Evolutionary conservation across 305 asterid species (phyloP).

Genomic region (Rubia tinctorum): DNA sequence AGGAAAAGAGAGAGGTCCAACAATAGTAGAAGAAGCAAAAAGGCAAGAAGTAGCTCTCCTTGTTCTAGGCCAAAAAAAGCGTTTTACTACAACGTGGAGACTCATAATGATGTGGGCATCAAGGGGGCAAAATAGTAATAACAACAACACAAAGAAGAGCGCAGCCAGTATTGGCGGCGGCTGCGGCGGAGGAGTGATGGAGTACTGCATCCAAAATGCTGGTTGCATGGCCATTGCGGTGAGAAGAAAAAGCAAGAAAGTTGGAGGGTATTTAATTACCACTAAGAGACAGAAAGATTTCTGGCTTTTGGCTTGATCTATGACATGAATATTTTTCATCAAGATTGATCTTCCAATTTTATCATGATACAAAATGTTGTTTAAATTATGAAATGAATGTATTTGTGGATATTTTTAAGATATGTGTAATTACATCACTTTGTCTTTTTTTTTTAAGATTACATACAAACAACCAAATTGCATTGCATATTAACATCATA

Average conservation of each 20-base stretch:
- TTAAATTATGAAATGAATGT: neutral
- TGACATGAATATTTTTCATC: neutral
- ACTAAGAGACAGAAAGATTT: conserved; percentile 65
- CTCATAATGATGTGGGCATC: conserved; percentile 64
- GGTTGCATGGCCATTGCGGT: conserved; percentile 83
- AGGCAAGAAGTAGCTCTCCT: conserved; percentile 44
- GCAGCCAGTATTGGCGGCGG: conserved; percentile 24
- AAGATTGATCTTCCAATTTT: neutral
- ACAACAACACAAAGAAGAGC: neutral
- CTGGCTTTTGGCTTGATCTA: conserved; percentile 71
- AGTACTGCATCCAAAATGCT: conserved; percentile 84
- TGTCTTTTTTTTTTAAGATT: no score
- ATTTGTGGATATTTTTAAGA: neutral
- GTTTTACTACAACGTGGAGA: conserved; percentile 55
- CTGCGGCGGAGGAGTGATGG: conserved; percentile 46
- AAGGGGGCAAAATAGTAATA: conserved; percentile 23
- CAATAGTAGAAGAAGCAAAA: conserved; percentile 58
- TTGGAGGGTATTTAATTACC: conserved; percentile 73
- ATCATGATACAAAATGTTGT: neutral
- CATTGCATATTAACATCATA: no score
- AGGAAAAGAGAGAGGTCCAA: conserved; percentile 70
- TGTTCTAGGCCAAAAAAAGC: conserved; percentile 75
- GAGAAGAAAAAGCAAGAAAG: conserved; percentile 63
- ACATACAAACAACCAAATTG: no score
- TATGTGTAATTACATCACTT: neutral